Evolutionary conservation across 2,329 filamentous ascomycete species (phyloP).

Genomic region (Ceratocystis cubensis): DNA sequence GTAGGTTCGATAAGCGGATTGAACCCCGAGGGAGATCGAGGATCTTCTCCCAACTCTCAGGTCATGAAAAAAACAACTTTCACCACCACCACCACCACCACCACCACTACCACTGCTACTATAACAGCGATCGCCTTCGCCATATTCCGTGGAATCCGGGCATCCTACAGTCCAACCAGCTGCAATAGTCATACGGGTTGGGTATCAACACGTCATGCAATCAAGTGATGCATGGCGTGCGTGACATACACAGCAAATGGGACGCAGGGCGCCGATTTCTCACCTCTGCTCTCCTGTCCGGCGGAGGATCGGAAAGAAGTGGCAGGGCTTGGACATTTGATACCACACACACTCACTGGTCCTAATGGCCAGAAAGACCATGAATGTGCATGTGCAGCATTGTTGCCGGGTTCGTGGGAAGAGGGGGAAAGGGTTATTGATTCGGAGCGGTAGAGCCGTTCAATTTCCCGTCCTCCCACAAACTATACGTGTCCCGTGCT

Average conservation of each 20-base stretch:
- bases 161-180: background rate
- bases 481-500: background rate
- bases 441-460: background rate
- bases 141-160: background rate
- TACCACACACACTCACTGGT: background rate
- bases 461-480: background rate
- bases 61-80: constrained; percentile 16
- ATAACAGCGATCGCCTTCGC: background rate
- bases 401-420: background rate
- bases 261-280: background rate
- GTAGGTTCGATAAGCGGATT: constrained; percentile 20
- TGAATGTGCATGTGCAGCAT: background rate
- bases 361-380: background rate
- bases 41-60: constrained; percentile 15
- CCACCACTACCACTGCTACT: background rate
- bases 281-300: background rate
- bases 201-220: background rate
- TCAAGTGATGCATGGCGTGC: background rate
- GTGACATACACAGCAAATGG: background rate
- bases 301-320: background rate
- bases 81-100: constrained; percentile 14
- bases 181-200: background rate
- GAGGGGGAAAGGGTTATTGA: background rate
- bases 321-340: background rate
- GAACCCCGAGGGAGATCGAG: constrained; percentile 15